Evolutionary conservation across 352 stramenopile species (phyloP).

Genomic region (Phytophthora macrochlamydospora): DNA sequence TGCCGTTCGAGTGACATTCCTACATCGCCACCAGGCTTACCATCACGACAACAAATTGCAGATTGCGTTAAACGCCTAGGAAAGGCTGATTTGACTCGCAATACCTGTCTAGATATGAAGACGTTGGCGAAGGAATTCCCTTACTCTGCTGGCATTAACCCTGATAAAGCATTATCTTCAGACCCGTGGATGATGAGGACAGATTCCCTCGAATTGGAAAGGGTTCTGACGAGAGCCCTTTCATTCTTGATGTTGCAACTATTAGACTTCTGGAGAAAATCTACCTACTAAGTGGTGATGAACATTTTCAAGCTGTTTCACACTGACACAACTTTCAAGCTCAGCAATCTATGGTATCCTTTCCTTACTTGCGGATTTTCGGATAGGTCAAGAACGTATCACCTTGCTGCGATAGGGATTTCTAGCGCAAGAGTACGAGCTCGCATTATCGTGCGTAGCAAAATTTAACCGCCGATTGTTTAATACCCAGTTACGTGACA

Average conservation of each 20-base stretch:
- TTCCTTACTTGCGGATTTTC: slow-evolving; percentile 10
- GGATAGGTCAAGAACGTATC: slow-evolving; percentile 1
- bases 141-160: background rate
- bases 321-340: slow-evolving; percentile 14
- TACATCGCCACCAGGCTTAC: background rate
- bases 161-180: slow-evolving; percentile 1
- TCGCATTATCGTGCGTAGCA: background rate
- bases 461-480: no score
- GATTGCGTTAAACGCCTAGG: background rate
- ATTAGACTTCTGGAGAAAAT: background rate
- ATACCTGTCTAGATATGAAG: background rate
- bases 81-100: background rate
- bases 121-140: background rate
- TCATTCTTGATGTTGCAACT: slow-evolving; percentile 1
- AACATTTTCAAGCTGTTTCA: slow-evolving; percentile 6
- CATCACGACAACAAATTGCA: background rate
- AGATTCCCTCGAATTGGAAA: background rate
- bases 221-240: background rate
- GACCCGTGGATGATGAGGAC: background rate
- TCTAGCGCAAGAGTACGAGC: background rate
- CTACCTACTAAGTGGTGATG: background rate
- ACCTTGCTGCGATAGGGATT: slow-evolving; percentile 1
- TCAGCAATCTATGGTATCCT: slow-evolving; percentile 6
- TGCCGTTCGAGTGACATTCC: background rate
- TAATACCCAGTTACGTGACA: no score